phyloP scores from a whole-genome alignment of 2,329 filamentous ascomycete genomes.

The Neurospora crassa region DNA sequence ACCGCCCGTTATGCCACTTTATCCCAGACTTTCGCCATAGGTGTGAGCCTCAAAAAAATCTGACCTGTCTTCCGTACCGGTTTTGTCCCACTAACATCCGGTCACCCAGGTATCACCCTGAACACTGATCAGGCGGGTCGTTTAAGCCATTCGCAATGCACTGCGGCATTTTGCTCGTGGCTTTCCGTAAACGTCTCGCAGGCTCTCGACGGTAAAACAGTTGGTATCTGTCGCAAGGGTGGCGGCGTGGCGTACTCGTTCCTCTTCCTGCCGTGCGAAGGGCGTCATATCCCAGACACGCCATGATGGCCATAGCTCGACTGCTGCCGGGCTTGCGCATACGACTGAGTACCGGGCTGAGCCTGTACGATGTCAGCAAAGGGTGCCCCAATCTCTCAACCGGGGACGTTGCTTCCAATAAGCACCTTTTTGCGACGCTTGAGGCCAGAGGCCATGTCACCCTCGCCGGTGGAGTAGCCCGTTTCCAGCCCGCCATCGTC shows the following conservation, averaged over 20 bases:
- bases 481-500: conserved; percentile 50
- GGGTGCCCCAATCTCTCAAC: conserved; percentile 16
- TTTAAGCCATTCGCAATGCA: not conserved
- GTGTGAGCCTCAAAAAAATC: conserved; percentile 4
- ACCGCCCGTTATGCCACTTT: not conserved
- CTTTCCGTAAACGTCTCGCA: not conserved
- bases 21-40: not conserved
- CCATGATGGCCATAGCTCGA: conserved; percentile 45
- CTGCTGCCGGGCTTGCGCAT: conserved; percentile 35
- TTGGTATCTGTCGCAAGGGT: not conserved
- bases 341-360: conserved; percentile 32
- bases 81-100: conserved; percentile 9
- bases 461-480: conserved; percentile 64
- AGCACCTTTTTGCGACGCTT: conserved; percentile 59
- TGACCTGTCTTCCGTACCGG: conserved; percentile 16
- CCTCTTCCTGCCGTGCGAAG: conserved; percentile 3
- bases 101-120: conserved; percentile 22
- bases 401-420: conserved; percentile 19
- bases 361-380: conserved; percentile 39
- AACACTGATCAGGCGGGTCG: conserved; percentile 16
- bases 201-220: not conserved
- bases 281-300: conserved; percentile 44
- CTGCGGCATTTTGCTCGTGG: not conserved
- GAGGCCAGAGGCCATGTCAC: conserved; percentile 42
- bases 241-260: not conserved